Conservation (phyloP, 2,329 filamentous ascomycete genomes). For the Penicillium crustosum region DNA sequence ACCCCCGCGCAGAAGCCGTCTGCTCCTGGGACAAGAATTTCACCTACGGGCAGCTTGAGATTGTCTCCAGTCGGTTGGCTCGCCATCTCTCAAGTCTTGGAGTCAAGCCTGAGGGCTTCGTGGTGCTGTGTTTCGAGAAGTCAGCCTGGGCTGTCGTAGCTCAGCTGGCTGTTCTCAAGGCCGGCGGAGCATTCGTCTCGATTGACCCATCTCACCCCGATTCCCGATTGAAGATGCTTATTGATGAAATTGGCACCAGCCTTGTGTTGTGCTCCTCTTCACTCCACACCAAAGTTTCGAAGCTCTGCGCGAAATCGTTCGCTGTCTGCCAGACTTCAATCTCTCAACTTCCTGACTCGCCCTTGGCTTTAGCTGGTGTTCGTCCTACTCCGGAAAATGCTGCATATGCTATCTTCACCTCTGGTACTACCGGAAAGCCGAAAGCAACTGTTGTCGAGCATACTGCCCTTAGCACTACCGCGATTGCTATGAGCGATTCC, state of each 20-base stretch:
- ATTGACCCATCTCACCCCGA: conserved; percentile 44
- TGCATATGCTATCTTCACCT: conserved; percentile 49
- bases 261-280: conserved; percentile 37
- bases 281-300: conserved; percentile 31
- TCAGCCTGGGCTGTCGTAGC: conserved; percentile 46
- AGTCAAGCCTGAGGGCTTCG: conserved; percentile 41
- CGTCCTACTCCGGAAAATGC: conserved; percentile 29
- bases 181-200: conserved; percentile 45
- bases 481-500: conserved; percentile 52
- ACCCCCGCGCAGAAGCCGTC: conserved; percentile 31
- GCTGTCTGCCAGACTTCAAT: conserved; percentile 32
- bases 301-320: conserved; percentile 30
- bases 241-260: conserved; percentile 36
- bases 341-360: conserved; percentile 26
- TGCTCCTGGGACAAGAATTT: conserved; percentile 40
- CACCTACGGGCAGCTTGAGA: conserved; percentile 40
- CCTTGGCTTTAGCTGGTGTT: conserved; percentile 15
- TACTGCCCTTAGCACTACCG: conserved; percentile 55
- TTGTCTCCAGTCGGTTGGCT: conserved; percentile 38
- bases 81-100: conserved; percentile 40
- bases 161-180: conserved; percentile 44
- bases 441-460: conserved; percentile 66
- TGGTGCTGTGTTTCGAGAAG: conserved; percentile 46
- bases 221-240: conserved; percentile 36
- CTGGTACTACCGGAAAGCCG: conserved; percentile 57